A percentile compares a stretch with the other conserved stretches of the same genome.
phyloP scores from a whole-genome alignment of 2,329 filamentous ascomycete genomes.

The Thermochaetoides dissita region DNA sequence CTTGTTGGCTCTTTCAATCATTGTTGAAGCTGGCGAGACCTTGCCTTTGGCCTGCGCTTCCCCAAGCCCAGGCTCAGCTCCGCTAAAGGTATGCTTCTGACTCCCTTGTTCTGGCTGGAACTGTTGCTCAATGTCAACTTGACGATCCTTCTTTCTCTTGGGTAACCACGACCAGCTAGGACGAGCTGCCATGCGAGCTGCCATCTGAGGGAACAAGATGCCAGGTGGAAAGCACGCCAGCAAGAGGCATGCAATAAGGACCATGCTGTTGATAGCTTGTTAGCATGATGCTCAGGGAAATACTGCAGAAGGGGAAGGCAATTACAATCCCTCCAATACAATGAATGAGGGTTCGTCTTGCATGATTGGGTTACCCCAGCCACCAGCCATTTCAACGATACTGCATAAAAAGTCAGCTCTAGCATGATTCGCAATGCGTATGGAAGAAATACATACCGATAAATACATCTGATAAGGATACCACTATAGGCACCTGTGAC shows the following conservation, averaged over 20 bases:
- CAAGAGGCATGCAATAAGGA: constrained; percentile 34
- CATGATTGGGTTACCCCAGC: constrained; percentile 51
- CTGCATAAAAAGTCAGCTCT: constrained; percentile 20
- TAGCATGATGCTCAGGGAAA: not conserved
- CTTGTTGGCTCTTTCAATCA: too few species aligned
- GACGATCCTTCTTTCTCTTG: not conserved
- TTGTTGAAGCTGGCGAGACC: not conserved
- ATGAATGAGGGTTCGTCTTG: constrained; percentile 46
- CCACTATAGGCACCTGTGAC: constrained; percentile 30
- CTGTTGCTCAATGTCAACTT: constrained; percentile 1
- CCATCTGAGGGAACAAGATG: constrained; percentile 41
- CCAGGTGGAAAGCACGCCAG: constrained; percentile 41
- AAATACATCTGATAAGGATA: constrained; percentile 39
- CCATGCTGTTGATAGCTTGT: constrained; percentile 23
- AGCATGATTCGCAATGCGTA: too few species aligned
- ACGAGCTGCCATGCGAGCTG: constrained; percentile 18
- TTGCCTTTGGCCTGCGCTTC: not conserved
- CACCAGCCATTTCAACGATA: constrained; percentile 49
- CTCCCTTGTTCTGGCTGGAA: not conserved
- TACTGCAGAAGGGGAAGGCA: constrained; percentile 1
- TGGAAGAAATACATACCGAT: constrained; percentile 27
- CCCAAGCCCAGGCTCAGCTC: constrained; percentile 1
- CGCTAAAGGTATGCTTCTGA: constrained; percentile 1
- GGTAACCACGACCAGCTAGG: not conserved
- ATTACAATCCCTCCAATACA: constrained; percentile 40